Evolutionary conservation across 2,329 filamentous ascomycete genomes (phyloP).

Genomic region (Fusarium cyanostomum): DNA sequence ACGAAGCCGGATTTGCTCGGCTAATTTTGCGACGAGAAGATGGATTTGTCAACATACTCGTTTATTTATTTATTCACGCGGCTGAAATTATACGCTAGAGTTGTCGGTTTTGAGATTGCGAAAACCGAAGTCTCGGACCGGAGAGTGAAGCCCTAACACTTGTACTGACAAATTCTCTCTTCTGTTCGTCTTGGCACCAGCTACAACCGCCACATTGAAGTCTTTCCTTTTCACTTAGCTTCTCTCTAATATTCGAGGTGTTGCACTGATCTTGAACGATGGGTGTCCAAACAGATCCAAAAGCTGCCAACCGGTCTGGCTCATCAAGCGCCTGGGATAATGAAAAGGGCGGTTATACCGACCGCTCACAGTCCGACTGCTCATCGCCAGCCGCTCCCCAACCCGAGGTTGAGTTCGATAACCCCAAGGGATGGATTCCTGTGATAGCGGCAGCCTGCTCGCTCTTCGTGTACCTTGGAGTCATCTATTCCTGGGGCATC

Average conservation of each 20-base stretch:
- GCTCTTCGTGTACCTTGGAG: constrained; percentile 44
- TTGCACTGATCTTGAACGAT: neutral
- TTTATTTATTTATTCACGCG: too few species aligned
- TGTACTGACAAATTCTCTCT: neutral
- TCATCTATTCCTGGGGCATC: constrained; percentile 47
- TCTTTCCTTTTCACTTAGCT: neutral
- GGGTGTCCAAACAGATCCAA: neutral
- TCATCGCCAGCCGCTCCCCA: neutral
- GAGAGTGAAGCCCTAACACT: too few species aligned
- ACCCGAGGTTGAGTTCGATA: constrained; percentile 20
- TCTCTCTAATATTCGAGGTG: neutral
- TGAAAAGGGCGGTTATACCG: constrained; percentile 19
- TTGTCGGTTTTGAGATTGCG: neutral
- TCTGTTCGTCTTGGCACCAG: too few species aligned
- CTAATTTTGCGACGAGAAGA: too few species aligned
- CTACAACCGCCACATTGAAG: too few species aligned
- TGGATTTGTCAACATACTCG: too few species aligned
- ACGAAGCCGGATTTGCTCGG: too few species aligned
- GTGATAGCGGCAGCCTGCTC: constrained; percentile 35
- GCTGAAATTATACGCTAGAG: neutral
- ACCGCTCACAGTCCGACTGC: neutral
- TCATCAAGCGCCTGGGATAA: constrained; percentile 18
- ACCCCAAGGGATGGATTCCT: constrained; percentile 27
- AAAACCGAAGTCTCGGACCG: neutral
- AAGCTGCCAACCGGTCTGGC: neutral